These are phyloP conservation scores for Omphalea diandra DNA, from an alignment of 441 rosid species.

Conservation along the genomic window DNA sequence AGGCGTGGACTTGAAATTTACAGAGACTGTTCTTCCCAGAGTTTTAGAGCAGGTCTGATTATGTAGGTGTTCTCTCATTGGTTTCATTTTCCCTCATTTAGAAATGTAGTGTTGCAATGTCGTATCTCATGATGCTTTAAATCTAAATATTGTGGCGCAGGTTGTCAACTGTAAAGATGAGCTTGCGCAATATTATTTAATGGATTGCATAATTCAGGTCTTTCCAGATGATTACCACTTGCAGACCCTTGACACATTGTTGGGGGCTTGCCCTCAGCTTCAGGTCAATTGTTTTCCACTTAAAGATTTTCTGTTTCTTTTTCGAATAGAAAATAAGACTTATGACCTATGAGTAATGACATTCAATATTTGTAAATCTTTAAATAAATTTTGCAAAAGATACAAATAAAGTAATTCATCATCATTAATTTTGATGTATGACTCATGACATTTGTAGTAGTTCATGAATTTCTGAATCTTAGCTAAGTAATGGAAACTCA, in stretches of 20 bases:
- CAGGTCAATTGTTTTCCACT: constrained; percentile 53
- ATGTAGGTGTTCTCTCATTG: not conserved
- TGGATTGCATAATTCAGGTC: constrained; percentile 98
- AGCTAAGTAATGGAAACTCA: not conserved
- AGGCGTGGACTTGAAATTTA: constrained; percentile 80
- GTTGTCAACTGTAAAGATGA: constrained; percentile 98
- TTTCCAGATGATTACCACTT: constrained; percentile 98
- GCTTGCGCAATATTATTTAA: constrained; percentile 87
- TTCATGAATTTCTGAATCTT: not conserved
- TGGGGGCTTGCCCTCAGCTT: constrained; percentile 93
- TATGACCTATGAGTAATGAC: not conserved
- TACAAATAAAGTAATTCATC: constrained; percentile 4
- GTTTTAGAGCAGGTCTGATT: constrained; percentile 19
- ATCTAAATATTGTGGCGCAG: constrained; percentile 33
- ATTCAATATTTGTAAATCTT: not conserved
- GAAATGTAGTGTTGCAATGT: not conserved
- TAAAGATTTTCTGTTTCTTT: constrained; percentile 4
- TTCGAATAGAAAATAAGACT: not conserved
- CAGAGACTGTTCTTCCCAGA: constrained; percentile 70
- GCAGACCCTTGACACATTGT: constrained; percentile 88
- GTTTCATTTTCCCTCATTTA: not conserved
- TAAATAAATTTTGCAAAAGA: not conserved
- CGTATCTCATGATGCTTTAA: constrained; percentile 2
- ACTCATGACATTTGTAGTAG: not conserved
- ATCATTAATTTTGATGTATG: not conserved